phyloP scores from a whole-genome alignment of 2,329 filamentous ascomycete species.

The Pseudogymnoascus sp. region DNA sequence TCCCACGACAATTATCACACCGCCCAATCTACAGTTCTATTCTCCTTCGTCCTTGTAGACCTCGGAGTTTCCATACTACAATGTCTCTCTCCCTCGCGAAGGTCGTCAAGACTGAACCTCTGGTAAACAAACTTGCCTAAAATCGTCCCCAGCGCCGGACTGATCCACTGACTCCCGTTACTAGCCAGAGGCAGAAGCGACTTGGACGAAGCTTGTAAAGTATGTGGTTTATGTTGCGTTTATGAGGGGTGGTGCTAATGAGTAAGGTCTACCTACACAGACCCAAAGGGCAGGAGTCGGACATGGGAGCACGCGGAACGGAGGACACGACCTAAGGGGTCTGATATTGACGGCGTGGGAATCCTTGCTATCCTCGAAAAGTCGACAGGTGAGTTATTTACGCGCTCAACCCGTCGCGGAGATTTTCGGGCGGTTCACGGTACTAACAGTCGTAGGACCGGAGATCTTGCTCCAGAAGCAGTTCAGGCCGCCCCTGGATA shows the following conservation, averaged over 20 bases:
- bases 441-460: constrained; percentile 32
- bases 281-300: constrained; percentile 52
- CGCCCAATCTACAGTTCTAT: not conserved
- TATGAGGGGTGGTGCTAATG: not conserved
- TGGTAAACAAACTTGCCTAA: constrained; percentile 33
- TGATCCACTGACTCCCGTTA: constrained; percentile 12
- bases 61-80: not conserved
- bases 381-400: constrained; percentile 35
- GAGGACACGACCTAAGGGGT: constrained; percentile 55
- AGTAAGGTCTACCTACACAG: constrained; percentile 55
- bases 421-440: not conserved
- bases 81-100: constrained; percentile 42
- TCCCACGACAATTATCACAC: not conserved
- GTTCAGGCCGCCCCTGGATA: constrained; percentile 56
- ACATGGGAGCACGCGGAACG: constrained; percentile 70
- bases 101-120: constrained; percentile 38
- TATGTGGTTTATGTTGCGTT: constrained; percentile 30
- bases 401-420: not conserved
- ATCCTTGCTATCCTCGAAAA: constrained; percentile 63
- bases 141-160: not conserved
- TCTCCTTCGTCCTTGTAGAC: not conserved
- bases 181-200: constrained; percentile 39
- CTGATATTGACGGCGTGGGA: constrained; percentile 65
- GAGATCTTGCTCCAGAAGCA: constrained; percentile 62
- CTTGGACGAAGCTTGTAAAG: constrained; percentile 56